A percentile compares a stretch with the other conserved stretches of the same genome.
Evolutionary conservation across 139 green algal genomes (phyloP).

Genomic region (Desmodesmus armatus): DNA sequence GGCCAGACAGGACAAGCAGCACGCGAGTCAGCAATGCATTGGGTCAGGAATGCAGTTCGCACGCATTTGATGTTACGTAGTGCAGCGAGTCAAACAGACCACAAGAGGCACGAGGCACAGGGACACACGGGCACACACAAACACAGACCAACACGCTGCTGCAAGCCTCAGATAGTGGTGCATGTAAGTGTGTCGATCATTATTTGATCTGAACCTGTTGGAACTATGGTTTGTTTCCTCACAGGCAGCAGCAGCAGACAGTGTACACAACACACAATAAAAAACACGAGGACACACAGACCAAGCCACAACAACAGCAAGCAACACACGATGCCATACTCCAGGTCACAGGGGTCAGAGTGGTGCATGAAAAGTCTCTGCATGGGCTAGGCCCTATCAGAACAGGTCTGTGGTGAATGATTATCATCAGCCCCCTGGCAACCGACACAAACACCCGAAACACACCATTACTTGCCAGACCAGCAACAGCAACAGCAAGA

Average conservation of each 20-base stretch:
- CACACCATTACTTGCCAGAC: not conserved
- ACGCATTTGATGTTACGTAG: too few species aligned
- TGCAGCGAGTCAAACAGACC: too few species aligned
- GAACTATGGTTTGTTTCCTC: conserved; percentile 47
- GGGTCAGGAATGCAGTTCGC: too few species aligned
- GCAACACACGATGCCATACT: not conserved
- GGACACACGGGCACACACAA: not conserved
- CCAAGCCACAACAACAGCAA: not conserved
- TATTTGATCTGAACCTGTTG: conserved; percentile 52
- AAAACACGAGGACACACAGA: not conserved
- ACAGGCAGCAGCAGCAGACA: not conserved
- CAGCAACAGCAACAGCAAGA: not conserved
- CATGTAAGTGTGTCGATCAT: conserved; percentile 73
- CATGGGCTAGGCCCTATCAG: conserved; percentile 47
- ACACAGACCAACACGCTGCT: not conserved
- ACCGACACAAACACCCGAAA: not conserved
- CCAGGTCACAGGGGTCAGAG: conserved; percentile 49
- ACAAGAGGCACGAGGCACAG: too few species aligned
- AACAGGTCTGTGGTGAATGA: conserved; percentile 66
- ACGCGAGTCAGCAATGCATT: too few species aligned
- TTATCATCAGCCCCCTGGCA: conserved; percentile 53
- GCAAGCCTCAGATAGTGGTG: conserved; percentile 81
- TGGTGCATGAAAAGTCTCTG: conserved; percentile 65
- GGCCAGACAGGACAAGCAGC: too few species aligned
- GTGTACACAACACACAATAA: not conserved